Percentiles rank a stretch among this genome's conserved stretches.
These are phyloP conservation scores for Termitomyces sp. DNA, from an alignment of 1,284 basidiomycete genomes.

Conservation along the genomic window DNA sequence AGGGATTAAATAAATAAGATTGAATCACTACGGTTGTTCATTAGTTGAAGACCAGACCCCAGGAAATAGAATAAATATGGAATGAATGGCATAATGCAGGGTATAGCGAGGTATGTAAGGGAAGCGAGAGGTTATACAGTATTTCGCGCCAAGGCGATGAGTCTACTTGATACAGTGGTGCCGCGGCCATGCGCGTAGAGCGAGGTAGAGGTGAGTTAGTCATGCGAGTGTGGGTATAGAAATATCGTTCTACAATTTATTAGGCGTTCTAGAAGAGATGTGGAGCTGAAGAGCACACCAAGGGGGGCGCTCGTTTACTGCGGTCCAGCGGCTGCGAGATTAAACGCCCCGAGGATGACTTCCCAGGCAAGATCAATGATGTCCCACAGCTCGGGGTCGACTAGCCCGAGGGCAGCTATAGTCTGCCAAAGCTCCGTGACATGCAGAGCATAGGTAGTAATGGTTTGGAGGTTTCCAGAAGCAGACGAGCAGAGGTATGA, in stretches of 20 bases:
- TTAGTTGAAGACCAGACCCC: background rate
- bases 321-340: slow-evolving; percentile 40
- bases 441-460: slow-evolving; percentile 54
- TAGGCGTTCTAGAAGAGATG: background rate
- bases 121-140: slow-evolving; percentile 9
- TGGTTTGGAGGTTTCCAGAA: slow-evolving; percentile 36
- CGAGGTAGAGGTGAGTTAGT: background rate
- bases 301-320: slow-evolving; percentile 16
- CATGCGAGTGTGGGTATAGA: background rate
- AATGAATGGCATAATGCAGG: background rate
- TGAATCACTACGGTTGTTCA: background rate
- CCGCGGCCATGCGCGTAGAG: slow-evolving; percentile 7
- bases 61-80: background rate
- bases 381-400: slow-evolving; percentile 63
- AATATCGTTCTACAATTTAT: background rate
- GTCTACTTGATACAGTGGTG: slow-evolving; percentile 14
- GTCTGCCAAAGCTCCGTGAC: slow-evolving; percentile 74
- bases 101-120: slow-evolving; percentile 4
- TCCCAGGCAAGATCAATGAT: slow-evolving; percentile 70
- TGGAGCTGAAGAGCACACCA: background rate
- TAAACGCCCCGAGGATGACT: slow-evolving; percentile 60
- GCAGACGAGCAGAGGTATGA: slow-evolving; percentile 42
- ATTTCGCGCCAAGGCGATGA: slow-evolving; percentile 4
- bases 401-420: slow-evolving; percentile 62
- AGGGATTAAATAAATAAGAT: background rate